A percentile compares a stretch with the other conserved stretches of the same genome.
These are phyloP conservation scores for Populus simonii DNA, from an alignment of 345 rosid genomes.

Conservation along the genomic window DNA sequence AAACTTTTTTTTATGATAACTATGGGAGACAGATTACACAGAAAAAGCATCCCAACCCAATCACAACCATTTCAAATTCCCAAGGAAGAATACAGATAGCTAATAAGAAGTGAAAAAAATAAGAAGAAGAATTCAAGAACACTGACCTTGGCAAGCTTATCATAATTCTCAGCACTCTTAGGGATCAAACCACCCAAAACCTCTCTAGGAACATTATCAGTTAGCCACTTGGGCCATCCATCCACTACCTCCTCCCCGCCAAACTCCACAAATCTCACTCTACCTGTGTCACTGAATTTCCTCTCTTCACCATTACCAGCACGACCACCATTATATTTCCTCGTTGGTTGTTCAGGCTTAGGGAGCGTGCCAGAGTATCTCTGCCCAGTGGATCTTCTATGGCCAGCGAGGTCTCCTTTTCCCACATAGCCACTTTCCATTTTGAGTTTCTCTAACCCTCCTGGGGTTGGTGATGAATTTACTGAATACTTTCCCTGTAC, in stretches of 20 bases:
- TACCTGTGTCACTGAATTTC: constrained; percentile 12
- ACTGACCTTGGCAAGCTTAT: constrained; percentile 58
- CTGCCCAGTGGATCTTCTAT: constrained; percentile 47
- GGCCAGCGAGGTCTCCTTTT: constrained; percentile 12
- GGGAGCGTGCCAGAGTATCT: constrained; percentile 23
- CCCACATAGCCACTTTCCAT: constrained; percentile 42
- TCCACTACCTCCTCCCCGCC: constrained; percentile 31
- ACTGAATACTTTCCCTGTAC: constrained; percentile 41
- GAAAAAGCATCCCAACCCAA: too few species aligned
- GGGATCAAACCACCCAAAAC: constrained; percentile 54
- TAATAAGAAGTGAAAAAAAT: background rate
- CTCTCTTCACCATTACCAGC: constrained; percentile 17
- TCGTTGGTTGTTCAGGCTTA: constrained; percentile 9
- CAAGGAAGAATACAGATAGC: too few species aligned
- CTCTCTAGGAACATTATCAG: constrained; percentile 47
- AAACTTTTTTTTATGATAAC: too few species aligned
- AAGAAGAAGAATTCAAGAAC: background rate
- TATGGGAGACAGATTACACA: too few species aligned
- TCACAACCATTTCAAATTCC: background rate
- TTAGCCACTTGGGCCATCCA: constrained; percentile 74
- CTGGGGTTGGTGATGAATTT: constrained; percentile 32
- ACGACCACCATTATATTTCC: background rate
- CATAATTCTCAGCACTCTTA: constrained; percentile 58
- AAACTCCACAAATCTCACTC: background rate
- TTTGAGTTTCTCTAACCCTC: constrained; percentile 42